Base-by-base conservation (phyloP, 2,329 filamentous ascomycete genomes). In the Rhinocladiella mackenziei region DNA sequence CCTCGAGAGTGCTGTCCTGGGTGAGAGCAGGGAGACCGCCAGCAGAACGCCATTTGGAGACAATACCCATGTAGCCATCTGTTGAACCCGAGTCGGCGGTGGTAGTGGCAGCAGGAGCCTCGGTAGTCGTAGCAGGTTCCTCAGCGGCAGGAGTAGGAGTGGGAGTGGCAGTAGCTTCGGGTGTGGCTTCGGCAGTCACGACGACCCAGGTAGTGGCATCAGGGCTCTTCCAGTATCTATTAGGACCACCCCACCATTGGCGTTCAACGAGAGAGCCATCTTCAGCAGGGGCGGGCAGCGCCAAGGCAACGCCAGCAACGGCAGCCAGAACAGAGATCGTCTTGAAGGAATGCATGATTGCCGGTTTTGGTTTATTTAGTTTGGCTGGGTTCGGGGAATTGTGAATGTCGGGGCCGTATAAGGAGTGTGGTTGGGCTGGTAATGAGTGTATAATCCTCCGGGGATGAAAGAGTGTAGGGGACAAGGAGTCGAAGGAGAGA, bases 321-420 rank as follows among this genome's bases (percentile, higher is more conserved):
- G 63, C 40, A 25, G 60, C 55, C 35, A 66, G 41, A 28, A 60
- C 39, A 39, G 62, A 61, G 50, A 65, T 28, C 26, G 46, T 45
- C 41, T 54, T 51, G 43, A 53, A 7, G 31, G 50, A 29, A 31
- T 48, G 33, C 54, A 56, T 56, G 14, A 25, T 36, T 36, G 31
- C 18, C 18, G 43, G 33, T 31, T 29, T 29, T 44, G 8, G 13
- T 20, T 30, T 29, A 18, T n/a, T 6, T 32, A 39, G 34, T 29
- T 45, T 31, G 23, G 32, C 32, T 38, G 15, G 14, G 20, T 26
- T 15, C 28, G 18, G 11, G 4, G 22, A 39, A 26, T 26, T 39
- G 30, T 15, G 36, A 31, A n/a, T 25, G 33, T 42, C 43, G 32
- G n/a, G 45, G 33, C 38, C 15, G 42, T 43, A 34, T 13, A 35